Evolutionary conservation across 495 filamentous ascomycete genomes (phyloP), one percentile per base, ranked within the genome.

Genomic region (Penicillium pulvis): DNA sequence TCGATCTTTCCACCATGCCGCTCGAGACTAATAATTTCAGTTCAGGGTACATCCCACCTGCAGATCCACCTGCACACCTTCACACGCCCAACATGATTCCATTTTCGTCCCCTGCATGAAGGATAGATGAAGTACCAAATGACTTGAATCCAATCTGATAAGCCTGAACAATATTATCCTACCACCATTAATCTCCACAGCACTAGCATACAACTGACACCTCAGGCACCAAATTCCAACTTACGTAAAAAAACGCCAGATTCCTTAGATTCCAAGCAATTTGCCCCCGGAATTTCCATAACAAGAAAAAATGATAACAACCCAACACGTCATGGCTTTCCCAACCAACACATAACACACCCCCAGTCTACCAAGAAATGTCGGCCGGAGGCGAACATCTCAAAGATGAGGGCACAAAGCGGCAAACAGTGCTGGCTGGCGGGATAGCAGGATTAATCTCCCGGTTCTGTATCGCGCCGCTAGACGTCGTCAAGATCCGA

Each of bases 401-500:
- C 68, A 92, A 93, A 72, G 89, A 96, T 93, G 91, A 95, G 88
- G 93, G 93, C 76, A 90, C 92, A 58, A 86, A 83, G 68, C 75
- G 82, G 54, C 92, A 97, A 68, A 90, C 93, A 58, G 82, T 93
- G 48, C 72, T 87, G 57, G 93, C 94, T 43, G 94, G 94, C 61
- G 91, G 88, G 16, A 87, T 88, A 55, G 91, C 95, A 50, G 94
- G 94, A 14, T 82, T 98, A 55, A 83, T 98, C 53, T 94, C 94
- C 52, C 87, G 94, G 85, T 97, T 96, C 79, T 86, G 91, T 65
- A 87, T 95, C 71, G 92, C 92, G 51, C 92, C 92, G 55, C 87
- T 97, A 53, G 92, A 97, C 73, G 92, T 97, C 58, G 85, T 96
- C 75, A 97, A 97, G 79, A 97, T 97, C 75, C 88, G 92, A n/a